Base-by-base conservation (phyloP, 495 filamentous ascomycete species). In the Aspergillus panamensis region DNA sequence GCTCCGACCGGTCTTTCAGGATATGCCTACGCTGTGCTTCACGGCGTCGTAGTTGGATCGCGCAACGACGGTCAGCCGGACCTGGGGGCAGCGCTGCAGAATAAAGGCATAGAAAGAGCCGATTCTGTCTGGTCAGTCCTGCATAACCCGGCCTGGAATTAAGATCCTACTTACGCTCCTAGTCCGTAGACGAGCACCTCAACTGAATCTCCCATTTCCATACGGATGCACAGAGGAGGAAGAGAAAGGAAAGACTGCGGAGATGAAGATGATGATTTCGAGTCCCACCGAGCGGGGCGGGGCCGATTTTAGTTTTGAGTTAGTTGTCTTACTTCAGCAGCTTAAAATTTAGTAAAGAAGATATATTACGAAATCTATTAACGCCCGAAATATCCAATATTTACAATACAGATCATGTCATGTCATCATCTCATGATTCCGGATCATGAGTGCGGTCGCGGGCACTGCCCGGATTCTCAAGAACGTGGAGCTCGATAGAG, bases 41-140 rank as follows among this genome's bases (percentile, higher is more conserved):
- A 81, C 77, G 7, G 73, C 73, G 0, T 79, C 73, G 51, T 79
- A 81, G 48, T 82, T 82, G 1, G 79, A 82, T 32, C 78, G 75
- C 6, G 79, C 79, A n/a, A 80, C 73, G 0, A 80, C 78, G 0
- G 73, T 80, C n/a, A 82, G 57, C 17, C 70, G 65, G 10, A 82
- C 76, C 17, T 70, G 65, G 14, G 70, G 58, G 45, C 67, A 64
- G 7, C 72, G 73, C 39, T 64, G 69, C 1, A 80, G 59, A 42
- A 82, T 74, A 59, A 80, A 76, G 43, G 73, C 75, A 55, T 77
- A 77, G 62, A 77, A 76, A 52, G 73, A 77, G 66, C 75, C 75
- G 52, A 77, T 76, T 16, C 73, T 77, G 32, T 20, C 8, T 10
- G 19, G 16, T 42, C 14, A 17, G 9, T 56, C 32, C n/a, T n/a